phyloP scores from a whole-genome alignment of 305 asterid genomes.

The Fraxinus nigra region DNA sequence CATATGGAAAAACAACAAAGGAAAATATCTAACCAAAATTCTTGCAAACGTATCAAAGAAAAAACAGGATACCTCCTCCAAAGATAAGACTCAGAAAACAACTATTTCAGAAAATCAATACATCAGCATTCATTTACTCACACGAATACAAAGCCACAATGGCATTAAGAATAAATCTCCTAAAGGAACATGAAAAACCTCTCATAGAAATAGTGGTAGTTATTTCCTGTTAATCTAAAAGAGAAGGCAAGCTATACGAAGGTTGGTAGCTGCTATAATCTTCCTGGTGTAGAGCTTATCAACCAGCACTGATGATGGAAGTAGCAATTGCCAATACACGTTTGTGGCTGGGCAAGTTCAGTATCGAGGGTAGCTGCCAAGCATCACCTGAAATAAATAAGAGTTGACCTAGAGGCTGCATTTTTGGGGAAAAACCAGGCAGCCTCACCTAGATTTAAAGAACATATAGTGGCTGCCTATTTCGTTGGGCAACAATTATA shows the following conservation, averaged over 20 bases:
- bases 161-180: background rate
- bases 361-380: background rate
- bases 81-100: background rate
- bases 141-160: background rate
- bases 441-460: background rate
- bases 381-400: background rate
- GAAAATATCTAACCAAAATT: background rate
- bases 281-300: background rate
- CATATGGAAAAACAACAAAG: too few species aligned
- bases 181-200: background rate
- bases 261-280: background rate
- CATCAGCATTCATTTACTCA: background rate
- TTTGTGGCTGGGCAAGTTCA: background rate
- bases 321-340: background rate
- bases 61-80: background rate
- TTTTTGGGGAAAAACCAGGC: background rate
- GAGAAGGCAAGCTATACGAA: background rate
- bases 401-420: background rate
- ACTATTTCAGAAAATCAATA: too few species aligned
- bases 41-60: too few species aligned
- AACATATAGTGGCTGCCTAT: background rate
- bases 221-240: background rate
- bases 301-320: background rate
- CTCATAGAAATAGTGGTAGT: background rate
- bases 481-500: background rate